A percentile compares a stretch with the other conserved stretches of the same genome.
Evolutionary conservation across 2,329 filamentous ascomycete genomes (phyloP).

Genomic region (Exophiala sp.): DNA sequence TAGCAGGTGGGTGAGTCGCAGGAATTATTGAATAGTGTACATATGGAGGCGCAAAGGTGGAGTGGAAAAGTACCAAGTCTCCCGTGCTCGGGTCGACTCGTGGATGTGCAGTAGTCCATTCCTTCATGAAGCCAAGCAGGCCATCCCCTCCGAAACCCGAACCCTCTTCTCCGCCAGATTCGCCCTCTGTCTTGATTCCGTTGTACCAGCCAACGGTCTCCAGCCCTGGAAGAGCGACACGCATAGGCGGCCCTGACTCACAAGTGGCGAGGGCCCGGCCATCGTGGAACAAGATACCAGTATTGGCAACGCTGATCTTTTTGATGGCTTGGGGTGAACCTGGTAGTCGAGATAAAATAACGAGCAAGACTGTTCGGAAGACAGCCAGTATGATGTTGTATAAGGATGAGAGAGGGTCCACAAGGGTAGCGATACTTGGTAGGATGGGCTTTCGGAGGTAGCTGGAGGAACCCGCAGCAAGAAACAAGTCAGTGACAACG

Average conservation of each 20-base stretch:
- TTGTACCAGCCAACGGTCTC: conserved; percentile 68
- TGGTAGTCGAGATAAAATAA: conserved; percentile 53
- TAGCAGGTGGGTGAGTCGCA: conserved; percentile 33
- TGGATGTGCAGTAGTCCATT: conserved; percentile 65
- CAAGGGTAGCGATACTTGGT: conserved; percentile 61
- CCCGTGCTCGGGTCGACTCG: conserved; percentile 59
- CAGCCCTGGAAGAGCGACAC: conserved; percentile 57
- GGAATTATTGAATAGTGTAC: conserved; percentile 60
- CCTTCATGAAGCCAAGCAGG: conserved; percentile 56
- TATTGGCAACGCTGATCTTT: conserved; percentile 66
- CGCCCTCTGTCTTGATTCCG: conserved; percentile 49
- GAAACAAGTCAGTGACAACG: conserved; percentile 60
- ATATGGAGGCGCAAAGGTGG: conserved; percentile 59
- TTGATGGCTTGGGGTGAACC: conserved; percentile 54
- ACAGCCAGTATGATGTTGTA: conserved; percentile 48
- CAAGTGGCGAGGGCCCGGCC: conserved; percentile 63
- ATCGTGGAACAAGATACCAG: conserved; percentile 60
- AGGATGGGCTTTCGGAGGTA: conserved; percentile 53
- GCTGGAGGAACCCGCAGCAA: conserved; percentile 47
- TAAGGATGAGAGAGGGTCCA: conserved; percentile 53
- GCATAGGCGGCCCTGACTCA: conserved; percentile 64
- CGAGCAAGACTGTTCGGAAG: conserved; percentile 52
- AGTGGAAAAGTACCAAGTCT: conserved; percentile 63
- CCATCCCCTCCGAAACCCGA: conserved; percentile 51
- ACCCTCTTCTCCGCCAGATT: conserved; percentile 25